These are phyloP conservation scores for Blastocystis sp. DNA, from an alignment of 352 stramenopile species.

Conservation along the genomic window DNA sequence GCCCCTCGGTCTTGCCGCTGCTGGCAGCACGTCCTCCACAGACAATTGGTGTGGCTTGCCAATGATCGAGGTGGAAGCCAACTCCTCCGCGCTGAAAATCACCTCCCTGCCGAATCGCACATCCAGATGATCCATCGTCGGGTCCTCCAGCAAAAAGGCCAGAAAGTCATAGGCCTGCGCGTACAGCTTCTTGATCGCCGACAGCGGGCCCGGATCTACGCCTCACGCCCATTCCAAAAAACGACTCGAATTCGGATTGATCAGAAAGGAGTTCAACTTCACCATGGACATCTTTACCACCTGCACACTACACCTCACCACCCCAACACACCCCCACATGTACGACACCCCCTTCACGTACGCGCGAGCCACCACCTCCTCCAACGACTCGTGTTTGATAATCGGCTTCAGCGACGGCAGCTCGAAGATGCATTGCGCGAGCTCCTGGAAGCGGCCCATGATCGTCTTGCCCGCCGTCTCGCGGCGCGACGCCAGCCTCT, in stretches of 20 bases:
- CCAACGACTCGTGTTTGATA: constrained; percentile 56
- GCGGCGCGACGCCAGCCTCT: constrained; percentile 48
- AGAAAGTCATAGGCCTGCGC: constrained; percentile 47
- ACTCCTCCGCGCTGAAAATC: constrained; percentile 20
- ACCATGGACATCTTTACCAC: constrained; percentile 56
- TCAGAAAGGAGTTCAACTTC: constrained; percentile 48
- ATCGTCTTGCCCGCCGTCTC: constrained; percentile 61
- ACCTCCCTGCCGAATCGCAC: constrained; percentile 56
- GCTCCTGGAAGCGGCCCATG: constrained; percentile 36
- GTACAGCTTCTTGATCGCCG: constrained; percentile 29
- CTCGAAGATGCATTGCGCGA: constrained; percentile 60
- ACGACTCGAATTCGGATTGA: constrained; percentile 59
- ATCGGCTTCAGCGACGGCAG: constrained; percentile 60
- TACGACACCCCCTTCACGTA: constrained; percentile 62
- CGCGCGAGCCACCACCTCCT: constrained; percentile 54
- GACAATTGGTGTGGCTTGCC: not conserved
- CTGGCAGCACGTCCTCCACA: constrained; percentile 34
- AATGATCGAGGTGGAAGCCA: constrained; percentile 16
- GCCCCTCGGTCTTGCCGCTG: constrained; percentile 27
- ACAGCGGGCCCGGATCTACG: constrained; percentile 35
- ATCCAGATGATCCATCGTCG: constrained; percentile 66
- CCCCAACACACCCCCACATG: constrained; percentile 16
- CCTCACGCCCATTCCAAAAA: not conserved
- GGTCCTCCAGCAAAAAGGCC: constrained; percentile 24
- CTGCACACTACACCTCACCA: constrained; percentile 30